These are phyloP conservation scores for Trametes coccinea DNA, from an alignment of 768 basidiomycete species.

Conservation along the genomic window DNA sequence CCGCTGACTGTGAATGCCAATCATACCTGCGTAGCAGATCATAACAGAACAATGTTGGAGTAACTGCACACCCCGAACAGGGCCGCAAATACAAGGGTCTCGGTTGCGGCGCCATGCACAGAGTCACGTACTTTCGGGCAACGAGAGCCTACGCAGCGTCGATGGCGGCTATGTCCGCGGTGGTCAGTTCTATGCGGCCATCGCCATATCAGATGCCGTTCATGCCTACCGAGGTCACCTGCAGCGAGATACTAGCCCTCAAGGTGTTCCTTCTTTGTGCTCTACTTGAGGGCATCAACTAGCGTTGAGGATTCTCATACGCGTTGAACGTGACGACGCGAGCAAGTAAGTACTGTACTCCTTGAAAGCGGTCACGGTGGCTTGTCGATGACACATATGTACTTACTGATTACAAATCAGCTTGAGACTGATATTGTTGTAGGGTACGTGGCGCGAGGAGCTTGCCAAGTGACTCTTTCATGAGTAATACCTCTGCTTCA, in stretches of 20 bases:
- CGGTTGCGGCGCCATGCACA: conserved; percentile 23
- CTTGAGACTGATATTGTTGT: too few species aligned
- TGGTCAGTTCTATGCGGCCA: conserved; percentile 43
- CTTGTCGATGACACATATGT: too few species aligned
- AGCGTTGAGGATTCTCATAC: not conserved
- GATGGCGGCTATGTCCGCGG: conserved; percentile 52
- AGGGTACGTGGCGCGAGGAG: too few species aligned
- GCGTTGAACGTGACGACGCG: too few species aligned
- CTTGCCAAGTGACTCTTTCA: too few species aligned
- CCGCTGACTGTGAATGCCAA: too few species aligned
- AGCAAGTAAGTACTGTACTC: too few species aligned
- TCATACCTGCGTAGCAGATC: too few species aligned
- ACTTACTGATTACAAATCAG: too few species aligned
- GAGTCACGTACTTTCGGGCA: conserved; percentile 23
- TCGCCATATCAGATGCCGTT: too few species aligned
- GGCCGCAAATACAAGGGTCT: conserved; percentile 24
- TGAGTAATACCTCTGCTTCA: too few species aligned
- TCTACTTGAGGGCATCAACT: conserved; percentile 44
- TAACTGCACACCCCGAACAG: conserved; percentile 26
- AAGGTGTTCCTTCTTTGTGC: conserved; percentile 64
- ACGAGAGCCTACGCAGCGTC: conserved; percentile 48
- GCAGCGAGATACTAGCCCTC: conserved; percentile 68
- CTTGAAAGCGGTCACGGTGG: too few species aligned
- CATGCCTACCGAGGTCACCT: conserved; percentile 55
- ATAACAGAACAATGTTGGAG: conserved; percentile 18